These are phyloP conservation scores for Bifiguratus adelaidae DNA, from an alignment of 192 early-diverging fungal species.

Conservation along the genomic window DNA sequence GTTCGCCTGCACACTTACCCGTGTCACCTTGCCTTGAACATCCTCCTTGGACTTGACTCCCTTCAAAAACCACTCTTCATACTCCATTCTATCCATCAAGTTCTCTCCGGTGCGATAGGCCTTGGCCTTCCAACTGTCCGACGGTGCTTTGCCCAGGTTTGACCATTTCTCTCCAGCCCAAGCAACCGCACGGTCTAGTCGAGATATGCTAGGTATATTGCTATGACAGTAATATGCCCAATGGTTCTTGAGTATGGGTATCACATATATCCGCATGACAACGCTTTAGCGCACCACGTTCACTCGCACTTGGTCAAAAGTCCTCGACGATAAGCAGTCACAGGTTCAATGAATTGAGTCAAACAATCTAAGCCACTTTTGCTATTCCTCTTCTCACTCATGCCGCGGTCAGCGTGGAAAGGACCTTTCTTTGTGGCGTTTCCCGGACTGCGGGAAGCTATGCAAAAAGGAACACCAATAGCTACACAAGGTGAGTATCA, in stretches of 20 bases:
- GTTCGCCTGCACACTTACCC: slow-evolving; percentile 12
- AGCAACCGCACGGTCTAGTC: slow-evolving; percentile 25
- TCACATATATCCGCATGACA: too few relatives aligned
- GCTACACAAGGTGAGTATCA: slow-evolving; percentile 19
- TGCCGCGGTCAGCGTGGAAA: slow-evolving; percentile 66
- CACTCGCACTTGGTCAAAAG: too few relatives aligned
- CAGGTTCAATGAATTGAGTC: too few relatives aligned
- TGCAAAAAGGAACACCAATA: slow-evolving; percentile 49
- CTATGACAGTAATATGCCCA: slow-evolving; percentile 44
- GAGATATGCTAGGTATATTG: slow-evolving; percentile 22
- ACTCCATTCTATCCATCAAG: slow-evolving; percentile 62
- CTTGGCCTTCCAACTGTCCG: slow-evolving; percentile 40
- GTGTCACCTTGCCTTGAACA: slow-evolving; percentile 8
- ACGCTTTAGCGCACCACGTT: too few relatives aligned
- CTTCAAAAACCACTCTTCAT: slow-evolving; percentile 69
- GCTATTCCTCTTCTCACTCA: too few relatives aligned
- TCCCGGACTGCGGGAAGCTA: slow-evolving; percentile 47
- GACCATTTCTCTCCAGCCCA: slow-evolving; percentile 49
- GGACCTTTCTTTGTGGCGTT: slow-evolving; percentile 40
- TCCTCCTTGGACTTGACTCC: slow-evolving; percentile 46
- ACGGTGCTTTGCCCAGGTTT: slow-evolving; percentile 17
- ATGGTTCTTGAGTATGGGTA: slow-evolving; percentile 36
- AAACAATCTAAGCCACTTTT: too few relatives aligned
- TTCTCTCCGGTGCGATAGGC: slow-evolving; percentile 44
- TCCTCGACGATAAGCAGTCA: too few relatives aligned